Conservation (phyloP, 2,329 filamentous ascomycete genomes). For the Aspergillus sp. region DNA sequence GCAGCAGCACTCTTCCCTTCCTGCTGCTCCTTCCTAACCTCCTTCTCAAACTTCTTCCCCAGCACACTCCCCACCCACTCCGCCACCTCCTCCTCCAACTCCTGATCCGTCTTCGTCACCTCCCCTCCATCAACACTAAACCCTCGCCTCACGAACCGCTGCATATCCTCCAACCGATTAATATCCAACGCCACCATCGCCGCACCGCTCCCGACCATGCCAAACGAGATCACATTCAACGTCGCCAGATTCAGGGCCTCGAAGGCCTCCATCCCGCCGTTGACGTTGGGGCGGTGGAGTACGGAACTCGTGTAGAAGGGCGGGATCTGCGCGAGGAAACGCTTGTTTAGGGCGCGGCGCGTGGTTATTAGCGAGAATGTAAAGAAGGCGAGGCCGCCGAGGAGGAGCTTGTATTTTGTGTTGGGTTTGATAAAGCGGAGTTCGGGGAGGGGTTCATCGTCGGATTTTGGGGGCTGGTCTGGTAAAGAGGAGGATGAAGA, state of each 20-base stretch:
- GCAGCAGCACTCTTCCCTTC: background rate
- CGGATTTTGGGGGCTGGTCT: background rate
- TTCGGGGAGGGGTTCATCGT: constrained; percentile 7
- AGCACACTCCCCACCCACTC: constrained; percentile 53
- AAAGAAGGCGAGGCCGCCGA: constrained; percentile 74
- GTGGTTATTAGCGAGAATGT: constrained; percentile 69
- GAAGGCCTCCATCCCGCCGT: constrained; percentile 70
- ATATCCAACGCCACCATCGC: constrained; percentile 77
- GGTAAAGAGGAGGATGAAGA: background rate
- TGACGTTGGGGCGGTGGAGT: constrained; percentile 48
- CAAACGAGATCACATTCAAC: constrained; percentile 76
- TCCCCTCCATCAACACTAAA: constrained; percentile 54
- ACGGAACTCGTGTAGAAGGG: constrained; percentile 64
- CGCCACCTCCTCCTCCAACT: constrained; percentile 55
- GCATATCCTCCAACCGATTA: constrained; percentile 65
- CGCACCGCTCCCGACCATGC: constrained; percentile 72
- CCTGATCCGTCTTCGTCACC: constrained; percentile 48
- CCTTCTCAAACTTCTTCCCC: constrained; percentile 48
- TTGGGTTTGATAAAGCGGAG: constrained; percentile 11
- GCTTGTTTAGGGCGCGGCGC: constrained; percentile 66
- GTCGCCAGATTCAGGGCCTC: constrained; percentile 86
- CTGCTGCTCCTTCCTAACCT: constrained; percentile 34
- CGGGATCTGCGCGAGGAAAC: constrained; percentile 62
- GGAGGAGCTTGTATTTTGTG: constrained; percentile 56
- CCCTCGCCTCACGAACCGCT: constrained; percentile 58